phyloP scores from a whole-genome alignment of 1,284 basidiomycete species.

The Fomitopsis betulina region DNA sequence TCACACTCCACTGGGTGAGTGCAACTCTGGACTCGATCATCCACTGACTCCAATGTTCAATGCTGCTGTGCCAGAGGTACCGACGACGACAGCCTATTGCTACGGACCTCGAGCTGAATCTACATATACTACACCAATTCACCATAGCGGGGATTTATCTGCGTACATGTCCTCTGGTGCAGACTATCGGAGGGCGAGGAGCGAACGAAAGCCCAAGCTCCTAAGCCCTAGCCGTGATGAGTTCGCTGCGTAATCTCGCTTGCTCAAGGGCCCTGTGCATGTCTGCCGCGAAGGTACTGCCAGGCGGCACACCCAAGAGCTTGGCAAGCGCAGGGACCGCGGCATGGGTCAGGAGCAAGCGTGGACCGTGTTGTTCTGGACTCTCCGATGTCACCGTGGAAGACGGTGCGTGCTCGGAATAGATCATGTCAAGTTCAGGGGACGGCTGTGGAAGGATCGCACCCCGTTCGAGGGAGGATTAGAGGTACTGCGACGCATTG shows the following conservation, averaged over 20 bases:
- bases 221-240: too few species aligned
- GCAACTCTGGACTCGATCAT: too few species aligned
- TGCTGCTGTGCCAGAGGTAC: too few species aligned
- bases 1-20: too few species aligned
- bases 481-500: constrained; percentile 65
- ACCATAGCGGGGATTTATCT: too few species aligned
- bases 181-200: too few species aligned
- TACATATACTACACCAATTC: too few species aligned
- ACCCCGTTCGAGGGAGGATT: constrained; percentile 48
- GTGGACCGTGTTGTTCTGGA: neutral
- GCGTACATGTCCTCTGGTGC: too few species aligned
- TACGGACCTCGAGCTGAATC: too few species aligned
- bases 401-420: constrained; percentile 34
- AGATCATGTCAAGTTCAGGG: constrained; percentile 53
- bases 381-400: neutral
- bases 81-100: too few species aligned
- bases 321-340: constrained; percentile 48
- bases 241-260: constrained; percentile 23
- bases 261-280: constrained; percentile 66
- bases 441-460: constrained; percentile 51
- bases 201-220: too few species aligned
- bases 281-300: constrained; percentile 41
- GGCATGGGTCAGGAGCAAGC: constrained; percentile 44
- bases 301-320: constrained; percentile 39
- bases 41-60: too few species aligned